A percentile compares a stretch with the other conserved stretches of the same genome.
Conservation (phyloP, 2,329 filamentous ascomycete genomes). For the Aspergillus sp. region DNA sequence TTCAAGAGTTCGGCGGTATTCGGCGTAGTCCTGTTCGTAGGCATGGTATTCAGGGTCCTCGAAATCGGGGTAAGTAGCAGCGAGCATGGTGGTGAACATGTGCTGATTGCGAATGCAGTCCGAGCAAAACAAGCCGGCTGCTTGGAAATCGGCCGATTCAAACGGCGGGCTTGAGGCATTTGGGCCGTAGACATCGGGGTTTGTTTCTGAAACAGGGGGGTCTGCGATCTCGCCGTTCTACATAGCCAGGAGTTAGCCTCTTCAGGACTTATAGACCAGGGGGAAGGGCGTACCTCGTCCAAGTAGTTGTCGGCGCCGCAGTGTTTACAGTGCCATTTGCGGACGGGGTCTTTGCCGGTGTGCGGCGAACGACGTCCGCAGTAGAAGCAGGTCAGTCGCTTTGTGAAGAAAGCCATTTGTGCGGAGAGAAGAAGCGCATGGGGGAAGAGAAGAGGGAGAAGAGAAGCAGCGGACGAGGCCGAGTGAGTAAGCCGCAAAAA, state of each 20-base stretch:
- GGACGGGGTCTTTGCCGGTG: conserved; percentile 48
- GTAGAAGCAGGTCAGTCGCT: conserved; percentile 65
- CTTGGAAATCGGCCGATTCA: conserved; percentile 20
- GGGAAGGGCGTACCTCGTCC: conserved; percentile 57
- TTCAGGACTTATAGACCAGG: conserved; percentile 11
- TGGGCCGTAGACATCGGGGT: conserved; percentile 25
- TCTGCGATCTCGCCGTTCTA: conserved; percentile 85
- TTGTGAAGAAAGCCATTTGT: conserved; percentile 34
- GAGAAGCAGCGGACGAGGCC: not conserved
- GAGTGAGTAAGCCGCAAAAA: too few relatives aligned
- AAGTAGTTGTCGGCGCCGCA: conserved; percentile 87
- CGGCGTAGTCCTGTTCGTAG: conserved; percentile 59
- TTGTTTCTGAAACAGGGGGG: conserved; percentile 58
- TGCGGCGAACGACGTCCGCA: conserved; percentile 61
- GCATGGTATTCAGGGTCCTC: conserved; percentile 59
- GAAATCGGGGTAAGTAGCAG: conserved; percentile 64
- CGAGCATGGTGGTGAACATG: conserved; percentile 63
- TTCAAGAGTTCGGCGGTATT: conserved; percentile 65
- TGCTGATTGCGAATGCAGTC: conserved; percentile 85
- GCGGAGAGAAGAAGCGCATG: conserved; percentile 2
- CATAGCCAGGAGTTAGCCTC: conserved; percentile 6
- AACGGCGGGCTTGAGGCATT: conserved; percentile 39
- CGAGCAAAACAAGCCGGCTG: conserved; percentile 54
- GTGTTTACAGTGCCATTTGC: conserved; percentile 61
- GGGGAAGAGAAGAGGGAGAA: not conserved